Evolutionary conservation across 2,329 filamentous ascomycete species (phyloP).

Genomic region (Allantophomopsis cytisporea): DNA sequence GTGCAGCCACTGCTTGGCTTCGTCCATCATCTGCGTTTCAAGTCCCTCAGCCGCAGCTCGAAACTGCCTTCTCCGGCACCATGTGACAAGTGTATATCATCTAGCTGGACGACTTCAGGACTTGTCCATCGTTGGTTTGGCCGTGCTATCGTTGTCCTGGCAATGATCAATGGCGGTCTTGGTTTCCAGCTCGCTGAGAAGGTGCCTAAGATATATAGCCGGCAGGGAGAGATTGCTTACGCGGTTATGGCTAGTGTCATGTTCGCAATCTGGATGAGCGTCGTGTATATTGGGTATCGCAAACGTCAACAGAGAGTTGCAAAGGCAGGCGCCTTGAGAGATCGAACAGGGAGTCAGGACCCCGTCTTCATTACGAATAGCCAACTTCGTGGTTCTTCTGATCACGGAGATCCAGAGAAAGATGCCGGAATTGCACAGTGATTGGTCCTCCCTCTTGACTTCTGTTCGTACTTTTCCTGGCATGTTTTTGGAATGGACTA

Average conservation of each 20-base stretch:
- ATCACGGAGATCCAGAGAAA: too few species aligned
- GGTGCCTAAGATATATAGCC: slow-evolving; percentile 13
- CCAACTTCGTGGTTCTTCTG: too few species aligned
- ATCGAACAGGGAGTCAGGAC: too few species aligned
- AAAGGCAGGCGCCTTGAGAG: too few species aligned
- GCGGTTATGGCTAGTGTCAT: slow-evolving; percentile 39
- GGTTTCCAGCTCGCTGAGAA: slow-evolving; percentile 33
- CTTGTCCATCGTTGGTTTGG: slow-evolving; percentile 49
- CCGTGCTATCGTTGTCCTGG: slow-evolving; percentile 39
- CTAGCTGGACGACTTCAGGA: slow-evolving; percentile 21
- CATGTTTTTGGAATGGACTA: too few species aligned
- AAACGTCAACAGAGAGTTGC: too few species aligned
- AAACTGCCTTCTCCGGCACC: slow-evolving; percentile 5
- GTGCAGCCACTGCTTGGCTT: slow-evolving; percentile 47
- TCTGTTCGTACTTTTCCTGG: too few species aligned
- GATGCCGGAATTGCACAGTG: too few species aligned
- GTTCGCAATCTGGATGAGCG: slow-evolving; percentile 28
- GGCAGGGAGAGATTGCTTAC: slow-evolving; percentile 35
- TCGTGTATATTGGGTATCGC: slow-evolving; percentile 8
- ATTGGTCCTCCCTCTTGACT: too few species aligned
- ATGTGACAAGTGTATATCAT: too few species aligned
- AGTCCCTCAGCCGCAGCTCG: slow-evolving; percentile 27
- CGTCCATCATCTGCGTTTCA: slow-evolving; percentile 40
- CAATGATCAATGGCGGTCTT: slow-evolving; percentile 49
- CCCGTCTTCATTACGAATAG: too few species aligned